Conservation (phyloP, 2,329 filamentous ascomycete species). For the Celoporthe dispersa region DNA sequence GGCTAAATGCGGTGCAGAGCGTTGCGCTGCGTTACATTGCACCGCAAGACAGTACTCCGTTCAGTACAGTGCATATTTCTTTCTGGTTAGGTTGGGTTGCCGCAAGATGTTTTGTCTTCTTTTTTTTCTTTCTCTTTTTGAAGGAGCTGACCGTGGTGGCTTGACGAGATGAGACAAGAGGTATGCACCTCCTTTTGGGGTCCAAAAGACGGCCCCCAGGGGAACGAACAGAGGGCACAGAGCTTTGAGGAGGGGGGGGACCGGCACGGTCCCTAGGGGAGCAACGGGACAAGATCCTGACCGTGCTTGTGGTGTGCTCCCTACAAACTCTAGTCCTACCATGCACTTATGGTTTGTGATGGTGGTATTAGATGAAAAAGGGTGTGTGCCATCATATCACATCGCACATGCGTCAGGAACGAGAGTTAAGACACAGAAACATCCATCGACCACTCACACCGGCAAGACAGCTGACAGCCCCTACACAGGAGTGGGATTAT, state of each 20-base stretch:
- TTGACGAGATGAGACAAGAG: slow-evolving; percentile 20
- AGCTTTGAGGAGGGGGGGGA: neutral
- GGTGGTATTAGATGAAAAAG: neutral
- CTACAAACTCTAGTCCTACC: neutral
- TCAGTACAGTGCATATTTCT: neutral
- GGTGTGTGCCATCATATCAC: neutral
- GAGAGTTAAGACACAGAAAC: neutral
- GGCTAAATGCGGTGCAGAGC: neutral
- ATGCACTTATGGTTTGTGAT: neutral
- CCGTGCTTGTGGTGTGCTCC: neutral
- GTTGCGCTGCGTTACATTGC: neutral
- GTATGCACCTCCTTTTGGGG: slow-evolving; percentile 25
- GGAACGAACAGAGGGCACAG: neutral
- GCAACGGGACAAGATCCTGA: neutral
- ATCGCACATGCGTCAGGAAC: neutral
- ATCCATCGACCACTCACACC: neutral
- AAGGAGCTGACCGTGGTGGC: slow-evolving; percentile 21
- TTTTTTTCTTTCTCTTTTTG: neutral
- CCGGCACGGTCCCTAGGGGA: neutral
- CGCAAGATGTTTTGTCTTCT: neutral
- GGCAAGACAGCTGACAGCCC: neutral
- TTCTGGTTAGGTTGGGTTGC: neutral
- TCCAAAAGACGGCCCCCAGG: slow-evolving; percentile 6
- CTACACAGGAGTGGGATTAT: neutral
- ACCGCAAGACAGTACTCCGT: neutral